These are phyloP conservation scores for Monosporascus ibericus DNA, from an alignment of 2,329 filamentous ascomycete genomes.

Conservation along the genomic window DNA sequence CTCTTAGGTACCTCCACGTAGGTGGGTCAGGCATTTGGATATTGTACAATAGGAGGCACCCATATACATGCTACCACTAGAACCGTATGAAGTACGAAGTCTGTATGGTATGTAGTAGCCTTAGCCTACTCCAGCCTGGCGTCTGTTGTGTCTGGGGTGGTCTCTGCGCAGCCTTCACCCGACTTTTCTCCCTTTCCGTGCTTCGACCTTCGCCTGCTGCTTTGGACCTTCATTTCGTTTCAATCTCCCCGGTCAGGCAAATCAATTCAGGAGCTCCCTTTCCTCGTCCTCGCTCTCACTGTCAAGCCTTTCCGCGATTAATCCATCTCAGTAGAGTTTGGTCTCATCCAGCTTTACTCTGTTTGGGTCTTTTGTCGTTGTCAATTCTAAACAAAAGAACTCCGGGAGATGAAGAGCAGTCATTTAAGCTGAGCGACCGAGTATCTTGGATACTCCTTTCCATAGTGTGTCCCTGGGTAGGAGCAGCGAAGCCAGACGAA, in stretches of 20 bases:
- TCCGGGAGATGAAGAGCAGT: slow-evolving; percentile 1
- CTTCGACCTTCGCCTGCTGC: background rate
- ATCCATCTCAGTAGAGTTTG: background rate
- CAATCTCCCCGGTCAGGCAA: background rate
- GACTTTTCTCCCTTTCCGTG: background rate
- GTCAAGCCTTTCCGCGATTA: too few relatives aligned
- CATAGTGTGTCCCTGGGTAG: slow-evolving; percentile 1
- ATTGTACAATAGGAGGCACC: too few relatives aligned
- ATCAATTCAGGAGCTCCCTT: background rate
- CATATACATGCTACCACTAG: too few relatives aligned
- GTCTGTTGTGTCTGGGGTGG: background rate
- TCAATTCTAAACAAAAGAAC: slow-evolving; percentile 1
- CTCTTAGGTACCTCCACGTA: too few relatives aligned
- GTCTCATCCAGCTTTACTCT: background rate
- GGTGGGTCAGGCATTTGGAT: too few relatives aligned
- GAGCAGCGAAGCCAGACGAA: slow-evolving; percentile 4
- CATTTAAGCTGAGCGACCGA: slow-evolving; percentile 11
- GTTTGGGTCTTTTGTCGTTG: background rate
- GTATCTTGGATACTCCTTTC: slow-evolving; percentile 23
- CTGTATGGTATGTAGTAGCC: too few relatives aligned
- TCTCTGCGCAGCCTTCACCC: background rate
- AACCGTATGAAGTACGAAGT: too few relatives aligned
- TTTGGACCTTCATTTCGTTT: background rate
- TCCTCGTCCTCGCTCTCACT: too few relatives aligned
- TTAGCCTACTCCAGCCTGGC: background rate